Percentiles rank a stretch among this genome's conserved stretches.
These are phyloP conservation scores for Vinca major DNA, from an alignment of 305 asterid species.

Conservation along the genomic window DNA sequence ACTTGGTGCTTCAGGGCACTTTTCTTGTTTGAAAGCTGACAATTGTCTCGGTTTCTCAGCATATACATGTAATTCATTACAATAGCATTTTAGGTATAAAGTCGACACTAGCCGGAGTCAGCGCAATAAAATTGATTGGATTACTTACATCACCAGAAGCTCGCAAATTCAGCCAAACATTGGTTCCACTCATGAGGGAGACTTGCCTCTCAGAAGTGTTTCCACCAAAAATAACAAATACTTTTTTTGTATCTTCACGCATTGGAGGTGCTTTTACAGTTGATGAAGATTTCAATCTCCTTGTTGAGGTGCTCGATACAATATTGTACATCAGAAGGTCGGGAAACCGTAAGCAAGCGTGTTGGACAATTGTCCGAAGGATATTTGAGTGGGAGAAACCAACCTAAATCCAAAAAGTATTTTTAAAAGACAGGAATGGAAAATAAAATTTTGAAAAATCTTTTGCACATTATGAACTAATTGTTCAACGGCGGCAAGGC, in stretches of 20 bases:
- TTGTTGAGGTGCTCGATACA: slow-evolving; percentile 34
- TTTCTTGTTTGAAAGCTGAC: neutral
- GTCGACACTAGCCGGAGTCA: neutral
- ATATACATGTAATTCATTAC: neutral
- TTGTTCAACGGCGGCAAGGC: neutral
- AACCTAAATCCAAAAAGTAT: slow-evolving; percentile 35
- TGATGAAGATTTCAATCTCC: slow-evolving; percentile 30
- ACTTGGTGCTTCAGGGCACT: neutral
- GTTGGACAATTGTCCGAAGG: slow-evolving; percentile 67
- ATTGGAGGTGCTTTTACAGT: slow-evolving; percentile 21
- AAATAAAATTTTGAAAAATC: neutral
- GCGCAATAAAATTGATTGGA: slow-evolving; percentile 1
- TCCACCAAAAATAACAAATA: slow-evolving; percentile 80
- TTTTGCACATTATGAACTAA: neutral
- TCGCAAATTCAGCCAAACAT: slow-evolving; percentile 85
- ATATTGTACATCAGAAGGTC: slow-evolving; percentile 33
- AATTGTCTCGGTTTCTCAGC: neutral
- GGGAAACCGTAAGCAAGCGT: slow-evolving; percentile 80
- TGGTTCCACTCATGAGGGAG: slow-evolving; percentile 95
- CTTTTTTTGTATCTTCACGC: slow-evolving; percentile 34
- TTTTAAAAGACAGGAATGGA: neutral
- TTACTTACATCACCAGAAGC: slow-evolving; percentile 68
- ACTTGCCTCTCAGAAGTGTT: slow-evolving; percentile 92
- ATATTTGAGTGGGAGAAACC: slow-evolving; percentile 90
- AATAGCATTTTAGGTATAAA: neutral